These are phyloP conservation scores for Xylaria sp. DNA, from an alignment of 2,329 filamentous ascomycete genomes.

Conservation along the genomic window DNA sequence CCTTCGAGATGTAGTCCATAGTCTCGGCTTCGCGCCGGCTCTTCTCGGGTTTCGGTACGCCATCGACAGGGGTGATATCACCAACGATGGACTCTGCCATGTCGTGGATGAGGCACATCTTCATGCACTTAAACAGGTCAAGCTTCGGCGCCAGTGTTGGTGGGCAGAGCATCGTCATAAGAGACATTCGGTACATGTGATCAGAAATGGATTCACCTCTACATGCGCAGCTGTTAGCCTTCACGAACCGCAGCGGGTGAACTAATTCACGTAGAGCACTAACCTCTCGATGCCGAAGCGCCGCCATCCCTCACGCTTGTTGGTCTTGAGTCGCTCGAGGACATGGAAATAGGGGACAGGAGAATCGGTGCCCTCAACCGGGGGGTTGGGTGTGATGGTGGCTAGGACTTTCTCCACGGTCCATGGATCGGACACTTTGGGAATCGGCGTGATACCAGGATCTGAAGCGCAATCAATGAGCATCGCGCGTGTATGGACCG, in stretches of 20 bases:
- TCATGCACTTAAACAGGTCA: slow-evolving; percentile 77
- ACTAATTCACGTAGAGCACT: slow-evolving; percentile 25
- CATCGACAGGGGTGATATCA: slow-evolving; percentile 92
- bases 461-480: slow-evolving; percentile 24
- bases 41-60: slow-evolving; percentile 82
- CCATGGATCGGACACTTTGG: slow-evolving; percentile 46
- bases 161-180: slow-evolving; percentile 90
- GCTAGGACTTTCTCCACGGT: slow-evolving; percentile 58
- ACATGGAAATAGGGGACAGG: slow-evolving; percentile 92
- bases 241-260: no score
- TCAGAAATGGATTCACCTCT: slow-evolving; percentile 89
- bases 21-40: slow-evolving; percentile 77
- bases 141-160: slow-evolving; percentile 63
- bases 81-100: slow-evolving; percentile 95
- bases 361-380: slow-evolving; percentile 57
- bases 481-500: not conserved
- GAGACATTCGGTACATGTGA: slow-evolving; percentile 99
- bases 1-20: slow-evolving; percentile 82
- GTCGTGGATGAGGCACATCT: slow-evolving; percentile 95
- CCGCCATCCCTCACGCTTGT: slow-evolving; percentile 92
- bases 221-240: slow-evolving; percentile 3
- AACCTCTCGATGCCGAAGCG: slow-evolving; percentile 68
- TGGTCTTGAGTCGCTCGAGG: slow-evolving; percentile 90
- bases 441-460: slow-evolving; percentile 33
- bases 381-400: slow-evolving; percentile 55